Percentiles rank a stretch among this genome's conserved stretches.
These are phyloP conservation scores for Paramecium sexaurelia DNA, from an alignment of 73 alveolate genomes.

Conservation along the genomic window DNA sequence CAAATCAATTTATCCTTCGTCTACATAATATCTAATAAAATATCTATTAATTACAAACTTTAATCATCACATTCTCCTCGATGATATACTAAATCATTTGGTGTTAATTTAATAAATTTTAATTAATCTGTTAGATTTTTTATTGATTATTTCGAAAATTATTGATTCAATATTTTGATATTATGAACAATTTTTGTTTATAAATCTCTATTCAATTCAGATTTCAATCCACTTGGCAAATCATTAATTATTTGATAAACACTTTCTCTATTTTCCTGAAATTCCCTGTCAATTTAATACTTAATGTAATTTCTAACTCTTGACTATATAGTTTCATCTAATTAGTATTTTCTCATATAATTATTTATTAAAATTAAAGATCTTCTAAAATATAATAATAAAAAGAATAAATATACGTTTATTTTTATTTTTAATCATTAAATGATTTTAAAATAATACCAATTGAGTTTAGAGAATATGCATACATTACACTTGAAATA, in stretches of 20 bases:
- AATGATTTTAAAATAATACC: slow-evolving; percentile 35
- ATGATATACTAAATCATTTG: background rate
- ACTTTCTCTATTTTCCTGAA: background rate
- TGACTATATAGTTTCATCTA: background rate
- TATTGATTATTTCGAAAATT: background rate
- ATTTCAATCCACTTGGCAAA: background rate
- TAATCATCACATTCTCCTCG: background rate
- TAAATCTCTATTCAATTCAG: background rate
- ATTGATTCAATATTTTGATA: background rate
- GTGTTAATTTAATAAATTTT: background rate
- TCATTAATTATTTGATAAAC: background rate
- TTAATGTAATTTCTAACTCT: slow-evolving; percentile 49
- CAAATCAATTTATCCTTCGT: slow-evolving; percentile 28
- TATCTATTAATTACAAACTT: background rate
- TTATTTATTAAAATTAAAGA: background rate
- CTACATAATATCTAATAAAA: background rate
- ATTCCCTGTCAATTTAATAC: background rate
- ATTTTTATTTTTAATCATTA: background rate
- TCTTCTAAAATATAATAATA: background rate
- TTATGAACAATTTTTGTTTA: background rate
- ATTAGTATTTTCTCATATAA: slow-evolving; percentile 51
- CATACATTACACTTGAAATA: slow-evolving; percentile 35
- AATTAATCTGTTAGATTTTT: background rate
- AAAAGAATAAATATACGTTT: background rate
- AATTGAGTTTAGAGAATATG: slow-evolving; percentile 51